phyloP scores from a whole-genome alignment of 192 early-diverging fungal species.

The Gonapodya sp. region DNA sequence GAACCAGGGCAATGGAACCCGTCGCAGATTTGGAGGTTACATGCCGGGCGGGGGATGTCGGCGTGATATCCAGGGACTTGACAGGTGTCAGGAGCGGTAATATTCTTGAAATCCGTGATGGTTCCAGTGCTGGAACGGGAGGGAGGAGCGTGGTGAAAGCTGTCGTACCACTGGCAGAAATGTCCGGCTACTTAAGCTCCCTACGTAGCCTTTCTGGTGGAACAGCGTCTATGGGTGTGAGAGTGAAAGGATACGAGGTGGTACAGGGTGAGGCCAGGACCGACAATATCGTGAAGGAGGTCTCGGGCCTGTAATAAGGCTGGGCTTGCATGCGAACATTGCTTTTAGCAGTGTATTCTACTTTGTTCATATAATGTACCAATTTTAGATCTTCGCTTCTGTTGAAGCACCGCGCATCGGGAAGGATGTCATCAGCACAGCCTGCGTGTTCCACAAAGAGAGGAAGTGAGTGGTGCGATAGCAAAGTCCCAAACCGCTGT shows the following conservation, averaged over 20 bases:
- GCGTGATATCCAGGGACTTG: conserved; percentile 69
- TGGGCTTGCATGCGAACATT: no score
- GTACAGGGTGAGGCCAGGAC: conserved; percentile 64
- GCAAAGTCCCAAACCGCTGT: no score
- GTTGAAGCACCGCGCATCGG: no score
- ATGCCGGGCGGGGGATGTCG: conserved; percentile 62
- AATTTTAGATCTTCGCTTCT: no score
- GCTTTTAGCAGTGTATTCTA: no score
- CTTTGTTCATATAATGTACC: no score
- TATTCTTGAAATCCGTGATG: conserved; percentile 38
- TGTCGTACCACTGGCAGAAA: conserved; percentile 63
- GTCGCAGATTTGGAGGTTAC: conserved; percentile 65
- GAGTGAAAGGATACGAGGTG: conserved; percentile 64
- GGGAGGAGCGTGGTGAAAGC: conserved; percentile 28
- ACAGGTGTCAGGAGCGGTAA: conserved; percentile 65
- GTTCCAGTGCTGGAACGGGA: conserved; percentile 20
- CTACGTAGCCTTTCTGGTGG: conserved; percentile 84
- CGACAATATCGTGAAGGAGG: conserved; percentile 54
- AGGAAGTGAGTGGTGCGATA: no score
- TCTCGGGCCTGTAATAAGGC: conserved; percentile 45
- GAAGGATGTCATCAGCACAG: no score
- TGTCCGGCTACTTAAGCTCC: conserved; percentile 75
- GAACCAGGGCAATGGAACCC: conserved; percentile 60
- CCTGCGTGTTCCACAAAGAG: no score
- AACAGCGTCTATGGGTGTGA: conserved; percentile 74